Conservation (phyloP, 768 basidiomycete species). For the Cubamyces lactineus region DNA sequence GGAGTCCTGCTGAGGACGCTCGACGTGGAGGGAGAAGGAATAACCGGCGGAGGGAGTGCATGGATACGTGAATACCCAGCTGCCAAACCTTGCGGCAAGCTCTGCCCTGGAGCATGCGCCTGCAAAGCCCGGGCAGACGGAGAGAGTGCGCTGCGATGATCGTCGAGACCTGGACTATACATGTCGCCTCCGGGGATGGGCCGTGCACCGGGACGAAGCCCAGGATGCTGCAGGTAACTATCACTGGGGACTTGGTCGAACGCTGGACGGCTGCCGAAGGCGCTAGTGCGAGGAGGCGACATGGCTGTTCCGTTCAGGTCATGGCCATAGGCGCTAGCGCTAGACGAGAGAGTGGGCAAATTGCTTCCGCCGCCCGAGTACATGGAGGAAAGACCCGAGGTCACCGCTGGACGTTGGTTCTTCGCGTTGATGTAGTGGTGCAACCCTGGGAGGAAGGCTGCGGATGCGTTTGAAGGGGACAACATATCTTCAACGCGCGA, state of each 20-base stretch:
- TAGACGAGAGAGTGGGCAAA: constrained; percentile 9
- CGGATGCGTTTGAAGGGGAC: constrained; percentile 77
- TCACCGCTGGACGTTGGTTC: constrained; percentile 35
- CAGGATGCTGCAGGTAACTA: constrained; percentile 41
- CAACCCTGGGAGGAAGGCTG: constrained; percentile 77
- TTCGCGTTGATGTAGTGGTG: constrained; percentile 66
- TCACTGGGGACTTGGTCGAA: constrained; percentile 38
- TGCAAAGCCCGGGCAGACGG: constrained; percentile 82
- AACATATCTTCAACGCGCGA: constrained; percentile 47
- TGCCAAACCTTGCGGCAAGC: constrained; percentile 88
- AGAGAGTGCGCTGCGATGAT: constrained; percentile 47
- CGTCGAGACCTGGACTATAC: constrained; percentile 30
- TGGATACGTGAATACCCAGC: constrained; percentile 92
- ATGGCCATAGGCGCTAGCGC: constrained; percentile 22
- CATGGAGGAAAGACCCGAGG: constrained; percentile 29
- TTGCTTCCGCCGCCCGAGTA: constrained; percentile 20
- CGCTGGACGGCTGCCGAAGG: constrained; percentile 27
- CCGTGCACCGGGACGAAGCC: constrained; percentile 37
- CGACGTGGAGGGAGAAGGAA: constrained; percentile 41
- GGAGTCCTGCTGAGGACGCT: constrained; percentile 35
- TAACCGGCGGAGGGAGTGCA: constrained; percentile 51
- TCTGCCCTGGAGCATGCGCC: constrained; percentile 88
- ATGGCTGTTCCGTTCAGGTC: constrained; percentile 26
- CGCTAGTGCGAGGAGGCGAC: constrained; percentile 33
- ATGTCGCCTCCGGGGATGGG: constrained; percentile 35